These are phyloP conservation scores for Pichia occidentalis DNA, from an alignment of 805 yeast genomes.

Conservation along the genomic window DNA sequence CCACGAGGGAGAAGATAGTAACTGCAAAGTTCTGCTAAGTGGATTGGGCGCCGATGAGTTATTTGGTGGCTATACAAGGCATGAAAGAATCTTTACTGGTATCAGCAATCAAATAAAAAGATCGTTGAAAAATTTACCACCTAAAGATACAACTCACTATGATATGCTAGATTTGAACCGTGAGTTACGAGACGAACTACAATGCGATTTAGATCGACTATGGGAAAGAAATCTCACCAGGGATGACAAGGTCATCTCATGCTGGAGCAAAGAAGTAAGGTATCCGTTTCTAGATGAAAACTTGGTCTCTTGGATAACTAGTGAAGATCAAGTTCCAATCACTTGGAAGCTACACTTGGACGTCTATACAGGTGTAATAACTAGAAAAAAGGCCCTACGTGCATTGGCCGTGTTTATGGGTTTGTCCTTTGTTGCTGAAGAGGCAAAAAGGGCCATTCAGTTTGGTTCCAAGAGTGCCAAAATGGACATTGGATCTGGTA, in stretches of 20 bases:
- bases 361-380: constrained; percentile 31
- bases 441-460: constrained; percentile 90
- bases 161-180: constrained; percentile 23
- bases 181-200: constrained; percentile 52
- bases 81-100: constrained; percentile 45
- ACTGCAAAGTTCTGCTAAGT: constrained; percentile 68
- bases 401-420: constrained; percentile 43
- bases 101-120: constrained; percentile 22
- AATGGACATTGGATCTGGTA: constrained; percentile 75
- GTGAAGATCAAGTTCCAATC: constrained; percentile 38
- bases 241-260: constrained; percentile 81
- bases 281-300: constrained; percentile 75
- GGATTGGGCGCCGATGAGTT: constrained; percentile 98
- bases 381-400: constrained; percentile 53
- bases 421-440: constrained; percentile 52
- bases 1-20: constrained; percentile 36
- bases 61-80: constrained; percentile 93
- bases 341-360: constrained; percentile 35
- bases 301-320: constrained; percentile 46
- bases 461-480: constrained; percentile 96
- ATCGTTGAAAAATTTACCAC: constrained; percentile 18
- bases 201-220: constrained; percentile 63
- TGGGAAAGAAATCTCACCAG: constrained; percentile 79
- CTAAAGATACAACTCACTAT: constrained; percentile 15
- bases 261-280: constrained; percentile 85